Base-by-base conservation (phyloP, 2,329 filamentous ascomycete genomes). In the Aspergillus pseudoviridinutans region DNA sequence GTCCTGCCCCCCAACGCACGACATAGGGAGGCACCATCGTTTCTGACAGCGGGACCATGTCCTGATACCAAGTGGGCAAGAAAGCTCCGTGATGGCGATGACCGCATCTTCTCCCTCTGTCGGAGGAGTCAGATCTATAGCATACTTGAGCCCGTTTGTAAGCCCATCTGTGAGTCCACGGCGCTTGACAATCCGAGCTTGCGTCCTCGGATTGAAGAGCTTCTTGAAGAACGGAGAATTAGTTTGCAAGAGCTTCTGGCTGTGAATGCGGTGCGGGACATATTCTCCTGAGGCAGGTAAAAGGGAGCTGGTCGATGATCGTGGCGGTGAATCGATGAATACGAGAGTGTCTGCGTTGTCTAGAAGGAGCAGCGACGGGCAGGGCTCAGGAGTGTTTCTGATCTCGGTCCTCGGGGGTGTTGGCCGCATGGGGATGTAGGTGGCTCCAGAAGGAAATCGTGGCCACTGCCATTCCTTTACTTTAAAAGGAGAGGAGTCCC, bases 121-220 rank as follows among this genome's bases (percentile, higher is more conserved):
- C 0, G 83, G 80, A 0, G 86, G 87, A 0, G 85, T 88, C 12
- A 89, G 75, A 62, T 90, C 86, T 38, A 90, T 64, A 20, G 88
- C 73, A 61, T 82, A 88, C 57, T 80, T 79, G 65, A 88, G 72
- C 0, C 78, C 80, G 2, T 71, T 62, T 0, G 68, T 71, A 4
- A 74, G 65, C 14, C 55, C 59, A 8, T 66, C 63, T 22, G 51
- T 44, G 41, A 67, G 65, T 3, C 68, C 63, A 14, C 74, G 69
- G 32, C 69, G 71, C 51, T 68, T 74, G 35, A 62, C 66, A 14
- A 66, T 58, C 9, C 68, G 67, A 22, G 61, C 55, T 38, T 74
- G 70, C 3, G 57, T 61, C 27, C 60, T 66, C 7, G 67, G 67
- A 10, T 64, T 61, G 38, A 76, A 70, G 1, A 72, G 64, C 14